Evolutionary conservation across 2,329 filamentous ascomycete species (phyloP), one percentile per base, ranked within the genome.

Genomic region (Cercospora citrullina): DNA sequence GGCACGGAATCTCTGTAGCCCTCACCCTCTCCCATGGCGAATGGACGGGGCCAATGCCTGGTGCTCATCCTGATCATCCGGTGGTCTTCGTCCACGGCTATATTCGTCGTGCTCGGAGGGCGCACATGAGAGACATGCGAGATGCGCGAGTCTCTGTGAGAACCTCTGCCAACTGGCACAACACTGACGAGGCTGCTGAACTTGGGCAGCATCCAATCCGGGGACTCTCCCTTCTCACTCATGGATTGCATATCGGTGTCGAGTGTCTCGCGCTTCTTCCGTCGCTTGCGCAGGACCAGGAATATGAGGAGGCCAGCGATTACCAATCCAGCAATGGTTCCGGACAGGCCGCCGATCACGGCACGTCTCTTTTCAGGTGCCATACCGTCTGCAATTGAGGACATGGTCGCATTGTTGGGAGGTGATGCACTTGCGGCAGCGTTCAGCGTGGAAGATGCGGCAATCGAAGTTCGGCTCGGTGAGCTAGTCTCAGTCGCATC

Each of bases 11-110:
- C 77, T 51, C 76, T 70, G 64, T 72, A 75, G 31, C 76, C 75
- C 69, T 78, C 75, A 14, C 75, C 74, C 30, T 76, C 72, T 21
- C 75, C 73, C 9, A 70, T 68, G 1, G 76, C 76, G 57, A 73
- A 79, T 7, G 77, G 77, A 33, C 77, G 71, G 23, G 73, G 69
- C 77, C 77, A 79, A 61, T 77, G 76, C 26, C 72, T 67, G 9
- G 73, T 73, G 63, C 70, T 75, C 69, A 79, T 76, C 21, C 76
- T 75, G 30, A 79, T 78, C 51, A 78, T 75, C 45, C 73, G 70
- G 63, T 76, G 72, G 30, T 76, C 75, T 36, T 77, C 75, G 48
- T 79, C 76, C 14, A 78, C 71, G 0, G 68, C 71, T 3, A 73
- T 72, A 0, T 72, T 70, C n/a, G 71, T 69, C 18, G 55, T 70